These are phyloP conservation scores for Cladosporium cucumerinum DNA, from an alignment of 2,329 filamentous ascomycete species.

Conservation along the genomic window DNA sequence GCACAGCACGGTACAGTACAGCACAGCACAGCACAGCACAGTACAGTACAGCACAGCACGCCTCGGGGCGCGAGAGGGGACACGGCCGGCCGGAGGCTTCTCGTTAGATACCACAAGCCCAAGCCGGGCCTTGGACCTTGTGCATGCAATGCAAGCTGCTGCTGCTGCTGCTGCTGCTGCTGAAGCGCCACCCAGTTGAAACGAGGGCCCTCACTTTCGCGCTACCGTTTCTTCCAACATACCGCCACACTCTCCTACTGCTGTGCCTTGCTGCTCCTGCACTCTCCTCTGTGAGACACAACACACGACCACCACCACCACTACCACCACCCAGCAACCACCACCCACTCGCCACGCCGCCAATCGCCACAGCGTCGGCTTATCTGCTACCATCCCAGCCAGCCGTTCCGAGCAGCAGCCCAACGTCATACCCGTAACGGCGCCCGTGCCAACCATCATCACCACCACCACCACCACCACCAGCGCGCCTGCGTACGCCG, in stretches of 20 bases:
- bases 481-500: neutral
- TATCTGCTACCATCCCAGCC: neutral
- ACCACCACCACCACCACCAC: neutral
- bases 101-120: neutral
- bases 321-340: neutral
- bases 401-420: neutral
- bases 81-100: neutral
- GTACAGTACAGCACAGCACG: too few relatives aligned
- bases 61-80: neutral
- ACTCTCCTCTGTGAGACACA: neutral
- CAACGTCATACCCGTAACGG: conserved; percentile 12
- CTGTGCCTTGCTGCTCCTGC: neutral
- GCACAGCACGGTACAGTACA: too few relatives aligned
- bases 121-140: too few relatives aligned
- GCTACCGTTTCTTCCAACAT: neutral
- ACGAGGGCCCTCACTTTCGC: neutral
- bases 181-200: neutral
- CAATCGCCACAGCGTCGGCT: neutral
- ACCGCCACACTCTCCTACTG: neutral
- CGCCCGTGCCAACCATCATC: conserved; percentile 4
- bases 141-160: too few relatives aligned
- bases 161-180: neutral
- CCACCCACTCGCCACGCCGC: neutral
- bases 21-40: too few relatives aligned
- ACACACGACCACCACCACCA: neutral